Evolutionary conservation across 257 asterid genomes (phyloP).

Genomic region (Pogostemon cablin): DNA sequence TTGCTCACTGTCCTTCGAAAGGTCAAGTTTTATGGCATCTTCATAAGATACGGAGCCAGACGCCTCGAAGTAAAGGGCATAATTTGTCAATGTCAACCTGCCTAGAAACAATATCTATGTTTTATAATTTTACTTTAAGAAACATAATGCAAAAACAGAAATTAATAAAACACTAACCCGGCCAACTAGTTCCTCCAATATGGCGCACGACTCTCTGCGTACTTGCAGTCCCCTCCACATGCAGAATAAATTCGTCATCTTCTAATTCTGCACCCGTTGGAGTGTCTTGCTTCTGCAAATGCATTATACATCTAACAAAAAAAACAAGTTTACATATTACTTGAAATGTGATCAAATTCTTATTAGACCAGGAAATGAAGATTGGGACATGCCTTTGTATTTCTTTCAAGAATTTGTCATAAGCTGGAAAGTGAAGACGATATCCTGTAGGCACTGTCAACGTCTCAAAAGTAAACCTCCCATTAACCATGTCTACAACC

Average conservation of each 20-base stretch:
- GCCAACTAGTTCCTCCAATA: conserved; percentile 97
- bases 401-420: conserved; percentile 73
- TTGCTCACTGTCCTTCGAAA: conserved; percentile 59
- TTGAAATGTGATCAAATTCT: background rate
- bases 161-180: conserved; percentile 52
- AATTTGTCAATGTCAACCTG: conserved; percentile 84
- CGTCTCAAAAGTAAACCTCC: conserved; percentile 81
- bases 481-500: conserved; percentile 69
- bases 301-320: conserved; percentile 62
- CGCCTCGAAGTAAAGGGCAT: conserved; percentile 91
- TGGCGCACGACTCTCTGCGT: conserved; percentile 90
- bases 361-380: background rate
- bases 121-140: background rate
- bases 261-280: conserved; percentile 63
- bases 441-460: conserved; percentile 69
- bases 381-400: conserved; percentile 47
- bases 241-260: conserved; percentile 79
- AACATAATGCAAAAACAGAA: background rate
- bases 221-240: conserved; percentile 86
- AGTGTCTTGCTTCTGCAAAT: conserved; percentile 66
- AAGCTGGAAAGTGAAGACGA: conserved; percentile 83
- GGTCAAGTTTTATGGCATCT: conserved; percentile 72
- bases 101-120: conserved; percentile 48
- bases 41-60: conserved; percentile 70
- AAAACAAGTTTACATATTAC: background rate